Conservation (phyloP, 805 yeast genomes). For the Komagataella mondaviorum region DNA sequence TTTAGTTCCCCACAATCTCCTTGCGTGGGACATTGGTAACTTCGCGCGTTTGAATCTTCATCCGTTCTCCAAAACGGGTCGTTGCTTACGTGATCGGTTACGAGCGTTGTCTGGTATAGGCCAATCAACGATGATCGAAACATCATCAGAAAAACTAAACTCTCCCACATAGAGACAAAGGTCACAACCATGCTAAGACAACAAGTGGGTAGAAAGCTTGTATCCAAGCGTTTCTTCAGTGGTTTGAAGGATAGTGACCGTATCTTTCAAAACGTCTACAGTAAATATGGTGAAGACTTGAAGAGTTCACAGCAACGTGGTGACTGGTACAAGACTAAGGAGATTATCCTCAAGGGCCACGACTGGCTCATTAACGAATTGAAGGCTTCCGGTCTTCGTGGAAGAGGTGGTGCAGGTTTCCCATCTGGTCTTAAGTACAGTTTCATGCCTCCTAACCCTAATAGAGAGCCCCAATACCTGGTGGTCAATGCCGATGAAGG, state of each 20-base stretch:
- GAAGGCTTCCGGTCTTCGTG: slow-evolving; percentile 75
- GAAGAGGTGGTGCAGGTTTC: slow-evolving; percentile 92
- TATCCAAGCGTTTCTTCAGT: slow-evolving; percentile 22
- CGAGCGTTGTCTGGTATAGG: not conserved
- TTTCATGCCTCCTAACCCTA: slow-evolving; percentile 87
- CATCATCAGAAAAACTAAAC: slow-evolving; percentile 12
- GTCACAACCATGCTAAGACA: slow-evolving; percentile 1
- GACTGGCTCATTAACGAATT: slow-evolving; percentile 83
- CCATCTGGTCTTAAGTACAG: slow-evolving; percentile 90
- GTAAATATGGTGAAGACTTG: slow-evolving; percentile 61
- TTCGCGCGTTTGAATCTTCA: too few species aligned
- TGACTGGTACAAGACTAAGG: slow-evolving; percentile 89
- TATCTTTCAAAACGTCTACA: slow-evolving; percentile 75
- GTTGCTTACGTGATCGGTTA: not conserved
- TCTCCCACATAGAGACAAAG: not conserved
- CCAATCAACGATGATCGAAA: not conserved
- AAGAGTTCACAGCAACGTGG: slow-evolving; percentile 70
- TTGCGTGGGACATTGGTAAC: not conserved
- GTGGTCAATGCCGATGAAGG: slow-evolving; percentile 93
- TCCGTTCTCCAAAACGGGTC: not conserved
- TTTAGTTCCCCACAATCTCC: not conserved
- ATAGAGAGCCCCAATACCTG: slow-evolving; percentile 76
- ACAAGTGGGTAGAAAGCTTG: not conserved
- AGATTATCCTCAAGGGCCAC: slow-evolving; percentile 71
- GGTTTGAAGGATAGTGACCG: slow-evolving; percentile 76